phyloP scores from a whole-genome alignment of 208 protist species.

The Trypanosoma scelopori region DNA sequence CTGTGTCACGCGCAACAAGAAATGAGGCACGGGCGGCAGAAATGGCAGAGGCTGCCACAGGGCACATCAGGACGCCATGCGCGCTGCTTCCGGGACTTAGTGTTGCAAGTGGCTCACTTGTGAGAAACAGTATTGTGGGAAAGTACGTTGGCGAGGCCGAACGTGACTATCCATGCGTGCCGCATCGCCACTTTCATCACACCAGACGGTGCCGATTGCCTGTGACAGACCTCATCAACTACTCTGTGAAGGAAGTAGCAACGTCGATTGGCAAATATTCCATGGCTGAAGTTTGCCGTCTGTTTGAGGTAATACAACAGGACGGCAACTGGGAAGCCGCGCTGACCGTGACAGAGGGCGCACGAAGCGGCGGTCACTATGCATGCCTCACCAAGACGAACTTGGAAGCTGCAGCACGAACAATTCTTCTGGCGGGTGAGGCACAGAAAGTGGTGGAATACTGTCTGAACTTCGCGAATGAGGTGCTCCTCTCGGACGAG shows the following conservation, averaged over 20 bases:
- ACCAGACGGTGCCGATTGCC: constrained; percentile 34
- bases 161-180: constrained; percentile 49
- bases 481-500: constrained; percentile 66
- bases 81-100: constrained; percentile 15
- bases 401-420: constrained; percentile 52
- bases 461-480: constrained; percentile 58
- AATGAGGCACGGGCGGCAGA: constrained; percentile 36
- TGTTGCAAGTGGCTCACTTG: constrained; percentile 5
- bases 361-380: constrained; percentile 30
- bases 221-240: constrained; percentile 35
- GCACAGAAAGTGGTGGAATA: constrained; percentile 46
- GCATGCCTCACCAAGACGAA: constrained; percentile 56
- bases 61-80: constrained; percentile 16
- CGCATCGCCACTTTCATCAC: constrained; percentile 63
- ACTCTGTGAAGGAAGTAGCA: constrained; percentile 38
- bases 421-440: constrained; percentile 43
- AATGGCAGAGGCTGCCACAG: constrained; percentile 21
- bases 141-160: constrained; percentile 24
- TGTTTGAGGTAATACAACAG: constrained; percentile 58
- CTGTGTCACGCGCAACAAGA: constrained; percentile 30
- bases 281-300: constrained; percentile 42
- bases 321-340: constrained; percentile 63
- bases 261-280: constrained; percentile 34
- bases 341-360: constrained; percentile 52
- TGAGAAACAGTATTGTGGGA: constrained; percentile 35